Evolutionary conservation across 257 asterid genomes (phyloP), one percentile per base, ranked within the genome.

Genomic region (Fraxinus cuspidata): DNA sequence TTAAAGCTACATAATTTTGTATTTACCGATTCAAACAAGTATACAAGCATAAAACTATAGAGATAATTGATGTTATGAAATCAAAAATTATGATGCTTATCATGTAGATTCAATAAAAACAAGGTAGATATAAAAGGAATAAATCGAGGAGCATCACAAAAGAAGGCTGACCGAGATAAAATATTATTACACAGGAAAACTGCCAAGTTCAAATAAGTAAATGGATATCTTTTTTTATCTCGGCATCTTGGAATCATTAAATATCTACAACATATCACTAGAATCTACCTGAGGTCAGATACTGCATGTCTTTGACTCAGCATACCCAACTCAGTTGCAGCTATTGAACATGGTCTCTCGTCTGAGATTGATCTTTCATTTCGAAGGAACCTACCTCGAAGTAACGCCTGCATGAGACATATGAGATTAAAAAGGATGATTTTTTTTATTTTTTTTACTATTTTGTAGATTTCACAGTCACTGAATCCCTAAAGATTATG

Each of bases 281-380:
- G 8, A 13, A 63, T 12, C 32, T 90, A 93, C 99, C 98, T 92
- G 74, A 96, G 88, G 84, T 88, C 88, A 40, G 99, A 89, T 51
- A 96, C 99, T 42, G 97, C 86, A 21, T 86, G 88, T 71, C 91
- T 87, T 83, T 88, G 92, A 85, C 90, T 87, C 82, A 93, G 87
- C 82, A 93, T 79, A 70, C 93, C 92, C 74, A 96, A 81, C 80
- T 96, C 97, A 79, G 88, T 84, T 51, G 88, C 90, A 82, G 92
- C 97, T 75, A 70, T 44, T 5, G 93, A 87, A 82, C 85, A 79
- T 67, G 90, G 87, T 80, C 85, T 83, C 86, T 86, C 88, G 35
- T 89, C 97, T 64, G 76, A 75, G n/a, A 77, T 81, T 70, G 70
- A 51, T 78, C 79, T 80, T 75, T 81, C 92, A 78, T 90, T 91